Evolutionary conservation across 768 basidiomycete species (phyloP), one percentile per base, ranked within the genome.

Genomic region (Pleurotus cornucopiae): DNA sequence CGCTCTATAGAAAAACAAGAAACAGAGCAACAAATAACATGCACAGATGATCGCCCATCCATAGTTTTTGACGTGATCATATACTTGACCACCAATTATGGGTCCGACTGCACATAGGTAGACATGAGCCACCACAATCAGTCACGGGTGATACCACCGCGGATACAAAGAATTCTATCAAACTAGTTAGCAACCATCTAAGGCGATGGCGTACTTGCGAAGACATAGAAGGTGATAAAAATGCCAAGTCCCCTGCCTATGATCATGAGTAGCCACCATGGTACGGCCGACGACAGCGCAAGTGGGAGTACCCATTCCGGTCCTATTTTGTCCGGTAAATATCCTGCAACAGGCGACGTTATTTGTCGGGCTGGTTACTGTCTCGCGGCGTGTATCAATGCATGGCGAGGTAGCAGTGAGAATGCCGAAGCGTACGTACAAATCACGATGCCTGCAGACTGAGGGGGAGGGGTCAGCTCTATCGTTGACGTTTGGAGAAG

Each of bases 61-160:
- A 13, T 20, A 12, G 39, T 73, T 67, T 26, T 56, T 66, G 30
- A 76, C 58, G 64, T 78, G 78, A 57, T 81, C 79, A 60, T 86
- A 89, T 21, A 73, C 86, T 75, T 89, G 84, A 51, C 88, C 86
- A 16, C 86, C 86, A 44, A 89, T 70, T 41, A 88, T 67, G 18
- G 88, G 88, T 0, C 88, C 88, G 58, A 87, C 87, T 89, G 57
- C 6, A 34, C 9, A 9, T 34, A 34, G 30, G 11, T 34, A 34
- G 39, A 21, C 46, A 4, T 45, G 45, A 39, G 63, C 38, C 60
- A 44, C 14, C 45, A 16, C 41, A 14, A 45, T 43, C 40, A 23
- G 79, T 86, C 12, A 89, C 57, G 0, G 87, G 86, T 2, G 87
- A 75, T 23, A 88, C 67, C 0, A 81, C 70, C 0, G 80, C 84